phyloP scores from a whole-genome alignment of 169 alveolate species.

The Plasmodium malariae region DNA sequence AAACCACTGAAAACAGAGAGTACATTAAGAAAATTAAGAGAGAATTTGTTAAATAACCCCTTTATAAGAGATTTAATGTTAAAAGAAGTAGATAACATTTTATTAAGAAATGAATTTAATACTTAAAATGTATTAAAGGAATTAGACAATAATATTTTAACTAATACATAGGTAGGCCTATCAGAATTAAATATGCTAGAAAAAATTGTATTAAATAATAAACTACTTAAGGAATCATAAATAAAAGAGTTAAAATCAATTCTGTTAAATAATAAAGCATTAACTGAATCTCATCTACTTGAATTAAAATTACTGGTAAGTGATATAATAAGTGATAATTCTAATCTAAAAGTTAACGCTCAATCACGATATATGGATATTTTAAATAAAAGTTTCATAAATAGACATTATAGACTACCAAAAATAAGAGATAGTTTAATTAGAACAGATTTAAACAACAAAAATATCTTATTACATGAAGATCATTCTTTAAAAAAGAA shows the following conservation, averaged over 20 bases:
- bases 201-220: not conserved
- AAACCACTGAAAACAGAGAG: not conserved
- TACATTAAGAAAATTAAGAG: not conserved
- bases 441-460: no score
- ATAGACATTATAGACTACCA: not conserved
- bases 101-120: not conserved
- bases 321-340: not conserved
- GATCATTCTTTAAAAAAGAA: no score
- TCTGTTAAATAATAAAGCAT: not conserved
- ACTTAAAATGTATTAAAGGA: constrained; percentile 1
- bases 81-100: constrained; percentile 4
- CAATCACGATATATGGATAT: not conserved
- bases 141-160: not conserved
- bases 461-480: no score
- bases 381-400: not conserved
- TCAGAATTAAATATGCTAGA: not conserved
- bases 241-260: not conserved
- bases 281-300: not conserved
- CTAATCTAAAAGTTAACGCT: not conserved
- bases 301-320: not conserved
- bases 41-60: not conserved
- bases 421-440: no score
- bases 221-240: not conserved
- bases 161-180: not conserved
- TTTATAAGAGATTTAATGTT: not conserved